Evolutionary conservation across 192 early-diverging fungal species (phyloP).

Genomic region (Coemansia sp.): DNA sequence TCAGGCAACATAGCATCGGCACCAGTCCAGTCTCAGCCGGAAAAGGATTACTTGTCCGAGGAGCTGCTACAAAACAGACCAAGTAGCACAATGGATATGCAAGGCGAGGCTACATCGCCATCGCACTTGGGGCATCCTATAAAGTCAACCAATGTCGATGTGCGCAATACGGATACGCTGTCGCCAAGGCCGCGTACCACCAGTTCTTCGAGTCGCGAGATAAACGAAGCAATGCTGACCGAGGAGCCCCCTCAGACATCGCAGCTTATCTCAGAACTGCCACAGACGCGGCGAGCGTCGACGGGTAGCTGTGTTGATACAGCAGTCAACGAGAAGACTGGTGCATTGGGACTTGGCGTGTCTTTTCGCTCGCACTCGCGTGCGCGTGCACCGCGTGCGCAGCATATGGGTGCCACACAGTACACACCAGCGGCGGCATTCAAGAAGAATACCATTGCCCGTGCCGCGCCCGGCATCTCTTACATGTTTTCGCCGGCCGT

Average conservation of each 20-base stretch:
- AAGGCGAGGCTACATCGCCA: not conserved
- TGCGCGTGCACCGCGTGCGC: constrained; percentile 15
- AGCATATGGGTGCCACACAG: constrained; percentile 40
- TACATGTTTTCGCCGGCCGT: constrained; percentile 54
- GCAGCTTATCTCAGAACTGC: not conserved
- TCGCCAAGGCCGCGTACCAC: not conserved
- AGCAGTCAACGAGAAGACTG: constrained; percentile 15
- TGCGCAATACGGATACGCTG: not conserved
- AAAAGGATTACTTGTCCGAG: not conserved
- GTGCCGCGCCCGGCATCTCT: constrained; percentile 50
- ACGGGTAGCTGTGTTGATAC: constrained; percentile 12
- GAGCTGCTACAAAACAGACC: not conserved
- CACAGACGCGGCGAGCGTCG: constrained; percentile 13
- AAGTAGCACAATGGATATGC: not conserved
- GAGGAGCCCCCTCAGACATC: not conserved
- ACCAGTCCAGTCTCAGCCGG: not conserved
- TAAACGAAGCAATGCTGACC: not conserved
- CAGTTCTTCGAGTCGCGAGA: not conserved
- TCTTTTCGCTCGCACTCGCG: constrained; percentile 28
- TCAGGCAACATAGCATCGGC: not conserved
- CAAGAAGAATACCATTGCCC: constrained; percentile 33
- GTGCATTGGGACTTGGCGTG: constrained; percentile 17
- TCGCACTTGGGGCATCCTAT: not conserved
- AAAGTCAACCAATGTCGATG: not conserved
- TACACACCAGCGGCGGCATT: constrained; percentile 38